Evolutionary conservation across 2,329 filamentous ascomycete species (phyloP).

Genomic region (Fusarium pseudoanthophilum): DNA sequence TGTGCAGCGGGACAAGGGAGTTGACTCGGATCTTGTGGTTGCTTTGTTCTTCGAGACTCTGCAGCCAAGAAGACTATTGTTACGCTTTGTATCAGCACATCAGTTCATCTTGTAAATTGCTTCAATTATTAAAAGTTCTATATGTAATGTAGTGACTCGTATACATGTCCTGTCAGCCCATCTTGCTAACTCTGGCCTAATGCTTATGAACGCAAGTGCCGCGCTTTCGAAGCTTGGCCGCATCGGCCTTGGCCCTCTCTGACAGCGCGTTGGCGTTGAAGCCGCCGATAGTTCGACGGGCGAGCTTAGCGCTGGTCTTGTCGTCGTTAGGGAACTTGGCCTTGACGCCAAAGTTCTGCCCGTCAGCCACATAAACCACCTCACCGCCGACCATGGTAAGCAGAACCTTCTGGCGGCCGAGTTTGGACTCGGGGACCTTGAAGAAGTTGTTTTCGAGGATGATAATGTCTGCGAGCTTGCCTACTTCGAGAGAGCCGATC

Average conservation of each 20-base stretch:
- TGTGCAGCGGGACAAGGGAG: background rate
- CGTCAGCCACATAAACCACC: slow-evolving; percentile 41
- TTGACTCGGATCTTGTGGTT: background rate
- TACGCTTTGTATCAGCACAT: background rate
- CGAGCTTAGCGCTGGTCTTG: slow-evolving; percentile 17
- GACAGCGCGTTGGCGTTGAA: slow-evolving; percentile 28
- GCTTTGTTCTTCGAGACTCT: background rate
- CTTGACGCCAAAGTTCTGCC: slow-evolving; percentile 36
- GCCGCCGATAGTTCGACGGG: slow-evolving; percentile 34
- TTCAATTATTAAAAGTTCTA: background rate
- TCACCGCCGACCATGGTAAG: slow-evolving; percentile 45
- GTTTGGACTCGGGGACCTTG: slow-evolving; percentile 37
- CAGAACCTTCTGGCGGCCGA: slow-evolving; percentile 40
- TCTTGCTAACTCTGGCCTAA: background rate
- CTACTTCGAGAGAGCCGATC: slow-evolving; percentile 42
- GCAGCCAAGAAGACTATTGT: background rate
- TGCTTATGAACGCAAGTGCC: slow-evolving; percentile 36
- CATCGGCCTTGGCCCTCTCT: slow-evolving; percentile 11
- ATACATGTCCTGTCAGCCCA: background rate
- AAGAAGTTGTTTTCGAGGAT: slow-evolving; percentile 43
- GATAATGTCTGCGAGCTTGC: slow-evolving; percentile 44
- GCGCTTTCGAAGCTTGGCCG: slow-evolving; percentile 31
- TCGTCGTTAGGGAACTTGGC: slow-evolving; percentile 43
- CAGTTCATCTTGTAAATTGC: background rate
- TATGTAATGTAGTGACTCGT: background rate